Evolutionary conservation across 192 early-diverging fungal species (phyloP).

Genomic region (Umbelopsis sp.): DNA sequence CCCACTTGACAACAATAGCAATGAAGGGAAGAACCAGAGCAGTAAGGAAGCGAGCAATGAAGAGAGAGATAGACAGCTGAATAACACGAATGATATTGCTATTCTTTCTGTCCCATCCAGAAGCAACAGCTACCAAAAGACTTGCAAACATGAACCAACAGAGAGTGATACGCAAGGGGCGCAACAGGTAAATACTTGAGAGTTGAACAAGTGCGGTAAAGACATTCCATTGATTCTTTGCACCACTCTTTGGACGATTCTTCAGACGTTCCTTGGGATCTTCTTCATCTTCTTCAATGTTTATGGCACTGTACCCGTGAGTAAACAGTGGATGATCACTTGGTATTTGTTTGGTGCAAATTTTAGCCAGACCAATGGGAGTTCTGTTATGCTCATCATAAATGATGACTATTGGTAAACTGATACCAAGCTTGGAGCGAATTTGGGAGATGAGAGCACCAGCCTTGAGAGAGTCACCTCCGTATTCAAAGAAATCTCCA

Average conservation of each 20-base stretch:
- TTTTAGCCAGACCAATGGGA: slow-evolving; percentile 23
- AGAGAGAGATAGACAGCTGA: slow-evolving; percentile 13
- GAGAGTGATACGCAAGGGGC: slow-evolving; percentile 32
- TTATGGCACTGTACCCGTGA: slow-evolving; percentile 10
- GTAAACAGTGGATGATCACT: slow-evolving; percentile 26
- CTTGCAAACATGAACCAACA: slow-evolving; percentile 31
- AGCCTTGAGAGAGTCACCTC: slow-evolving; percentile 44
- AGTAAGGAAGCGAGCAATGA: slow-evolving; percentile 14
- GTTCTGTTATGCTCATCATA: slow-evolving; percentile 29
- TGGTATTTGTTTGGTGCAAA: slow-evolving; percentile 4
- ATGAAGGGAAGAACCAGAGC: slow-evolving; percentile 36
- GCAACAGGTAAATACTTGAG: slow-evolving; percentile 22
- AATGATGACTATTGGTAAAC: slow-evolving; percentile 11
- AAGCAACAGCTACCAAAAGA: slow-evolving; percentile 20
- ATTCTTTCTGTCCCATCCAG: not conserved
- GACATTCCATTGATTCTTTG: slow-evolving; percentile 14
- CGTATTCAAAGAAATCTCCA: slow-evolving; percentile 48
- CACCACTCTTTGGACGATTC: slow-evolving; percentile 16
- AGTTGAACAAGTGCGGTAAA: slow-evolving; percentile 24
- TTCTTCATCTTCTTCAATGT: slow-evolving; percentile 12
- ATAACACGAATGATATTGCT: slow-evolving; percentile 6
- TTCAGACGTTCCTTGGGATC: slow-evolving; percentile 23
- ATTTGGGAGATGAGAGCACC: slow-evolving; percentile 31
- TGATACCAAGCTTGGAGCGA: slow-evolving; percentile 23
- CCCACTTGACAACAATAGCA: slow-evolving; percentile 42